Evolutionary conservation across 805 yeast genomes (phyloP).

Genomic region (Nakazawaea anatomiae): DNA sequence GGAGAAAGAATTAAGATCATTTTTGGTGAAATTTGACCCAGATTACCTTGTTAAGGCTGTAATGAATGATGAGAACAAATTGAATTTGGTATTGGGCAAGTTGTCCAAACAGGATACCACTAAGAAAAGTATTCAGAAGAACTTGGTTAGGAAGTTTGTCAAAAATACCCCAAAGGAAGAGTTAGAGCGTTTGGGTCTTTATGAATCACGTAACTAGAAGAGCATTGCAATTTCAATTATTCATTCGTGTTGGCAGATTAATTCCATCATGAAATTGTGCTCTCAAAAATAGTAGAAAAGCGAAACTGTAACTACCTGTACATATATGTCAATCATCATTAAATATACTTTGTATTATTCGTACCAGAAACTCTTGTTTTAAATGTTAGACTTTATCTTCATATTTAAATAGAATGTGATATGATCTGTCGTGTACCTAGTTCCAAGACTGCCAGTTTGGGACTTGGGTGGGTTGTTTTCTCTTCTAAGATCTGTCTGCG

Average conservation of each 20-base stretch:
- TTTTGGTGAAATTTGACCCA: conserved; percentile 30
- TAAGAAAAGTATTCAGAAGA: conserved; percentile 57
- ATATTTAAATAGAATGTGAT: no score
- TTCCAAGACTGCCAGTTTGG: no score
- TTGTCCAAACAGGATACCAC: conserved; percentile 33
- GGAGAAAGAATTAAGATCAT: conserved; percentile 24
- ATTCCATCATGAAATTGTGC: background rate
- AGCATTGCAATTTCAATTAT: no score
- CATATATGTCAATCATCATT: no score
- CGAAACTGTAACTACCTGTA: no score
- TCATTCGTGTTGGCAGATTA: no score
- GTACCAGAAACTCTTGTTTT: no score
- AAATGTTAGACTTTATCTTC: no score
- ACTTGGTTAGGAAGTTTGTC: conserved; percentile 59
- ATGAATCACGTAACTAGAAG: background rate
- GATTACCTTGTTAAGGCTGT: conserved; percentile 15
- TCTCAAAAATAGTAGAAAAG: background rate
- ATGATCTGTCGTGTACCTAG: no score
- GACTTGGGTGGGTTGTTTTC: no score
- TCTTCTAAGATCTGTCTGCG: no score
- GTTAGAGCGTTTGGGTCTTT: conserved; percentile 18
- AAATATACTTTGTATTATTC: no score
- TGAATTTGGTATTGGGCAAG: conserved; percentile 25
- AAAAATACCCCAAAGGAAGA: conserved; percentile 21
- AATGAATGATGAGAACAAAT: conserved; percentile 20